Evolutionary conservation across 2,329 filamentous ascomycete genomes (phyloP).

Genomic region (Penicillium sp.): DNA sequence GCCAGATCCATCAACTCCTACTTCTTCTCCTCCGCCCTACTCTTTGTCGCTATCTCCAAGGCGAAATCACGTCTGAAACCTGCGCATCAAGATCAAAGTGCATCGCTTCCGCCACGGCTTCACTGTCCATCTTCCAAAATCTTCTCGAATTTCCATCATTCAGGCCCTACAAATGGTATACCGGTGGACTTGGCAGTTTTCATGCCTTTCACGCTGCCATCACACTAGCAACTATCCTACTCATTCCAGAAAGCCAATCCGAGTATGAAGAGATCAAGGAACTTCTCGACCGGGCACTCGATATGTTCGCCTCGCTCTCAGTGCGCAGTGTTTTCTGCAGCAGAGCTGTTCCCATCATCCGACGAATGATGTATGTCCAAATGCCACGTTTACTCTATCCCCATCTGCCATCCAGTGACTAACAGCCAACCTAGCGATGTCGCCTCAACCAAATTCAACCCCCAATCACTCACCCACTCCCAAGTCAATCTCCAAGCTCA

Average conservation of each 20-base stretch:
- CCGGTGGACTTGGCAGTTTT: conserved; percentile 40
- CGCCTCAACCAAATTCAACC: conserved; percentile 20
- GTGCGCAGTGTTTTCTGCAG: conserved; percentile 38
- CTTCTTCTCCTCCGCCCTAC: conserved; percentile 40
- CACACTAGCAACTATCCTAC: conserved; percentile 30
- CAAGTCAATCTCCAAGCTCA: conserved; percentile 14
- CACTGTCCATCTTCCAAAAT: conserved; percentile 35
- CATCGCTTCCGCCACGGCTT: conserved; percentile 33
- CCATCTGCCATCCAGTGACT: background rate
- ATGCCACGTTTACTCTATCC: background rate
- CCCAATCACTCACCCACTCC: conserved; percentile 11
- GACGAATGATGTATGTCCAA: conserved; percentile 34
- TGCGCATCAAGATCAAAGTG: conserved; percentile 33
- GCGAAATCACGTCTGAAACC: conserved; percentile 32
- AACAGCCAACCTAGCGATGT: conserved; percentile 23
- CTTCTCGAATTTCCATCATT: conserved; percentile 34
- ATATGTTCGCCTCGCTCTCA: conserved; percentile 35
- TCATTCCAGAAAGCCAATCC: conserved; percentile 28
- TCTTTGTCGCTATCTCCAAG: conserved; percentile 34
- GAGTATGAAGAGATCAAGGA: conserved; percentile 34
- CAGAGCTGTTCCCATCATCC: conserved; percentile 37
- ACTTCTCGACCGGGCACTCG: conserved; percentile 30
- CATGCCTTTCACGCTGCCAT: conserved; percentile 44
- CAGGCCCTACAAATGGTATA: conserved; percentile 43
- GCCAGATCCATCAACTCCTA: conserved; percentile 40